Base-by-base conservation (phyloP, 805 yeast species). In the Zygoascus bituminiphila region DNA sequence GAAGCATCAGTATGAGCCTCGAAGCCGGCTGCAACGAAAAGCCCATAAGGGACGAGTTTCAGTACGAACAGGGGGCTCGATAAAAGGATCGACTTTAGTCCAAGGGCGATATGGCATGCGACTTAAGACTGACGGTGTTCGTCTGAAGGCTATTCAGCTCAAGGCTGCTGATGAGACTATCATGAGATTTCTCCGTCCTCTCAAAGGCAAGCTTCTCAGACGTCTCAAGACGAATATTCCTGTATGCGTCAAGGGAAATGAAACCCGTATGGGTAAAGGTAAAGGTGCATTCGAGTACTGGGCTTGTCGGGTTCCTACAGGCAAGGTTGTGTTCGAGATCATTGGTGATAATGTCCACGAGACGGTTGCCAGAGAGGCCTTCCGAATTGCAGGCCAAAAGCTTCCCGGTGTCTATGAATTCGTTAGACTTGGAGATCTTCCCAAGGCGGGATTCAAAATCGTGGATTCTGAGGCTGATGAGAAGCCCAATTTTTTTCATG, bases 261-360 rank as follows among this genome's bases (percentile, higher is more conserved):
- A 93, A 66, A 88, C 96, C 9, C 93, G 98, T 82, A 93, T 93
- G 98, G 98, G 98, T 73, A 93, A 93, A 68, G 98, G 98, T 72
- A 93, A 93, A 69, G 98, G 98, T 69, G 83, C 89, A 0, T 91
- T 93, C 63, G 96, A 88, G 61, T 93, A 88, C 71, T 93, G 98
- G 98, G 94, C 95, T 60, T 85, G 82, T 29, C 80, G 98, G 60
- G 93, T 93, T 12, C 95, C 98, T 37, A 89, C 97, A 0, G 98
- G 98, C 2, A 89, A 88, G 62, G 81, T 93, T 38, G 72, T 89
- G 20, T 88, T 89, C 62, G 98, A 93, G 70, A 79, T 89, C 62
- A 72, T 67, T 26, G 84, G 83, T 53, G 82, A 80, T 15, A 71
- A 77, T 53, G 75, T 91, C 57, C 98, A 93, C 66, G 95, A 87